Evolutionary conservation across 805 yeast genomes (phyloP).

Genomic region (Cyberlindnera euphorbiae): DNA sequence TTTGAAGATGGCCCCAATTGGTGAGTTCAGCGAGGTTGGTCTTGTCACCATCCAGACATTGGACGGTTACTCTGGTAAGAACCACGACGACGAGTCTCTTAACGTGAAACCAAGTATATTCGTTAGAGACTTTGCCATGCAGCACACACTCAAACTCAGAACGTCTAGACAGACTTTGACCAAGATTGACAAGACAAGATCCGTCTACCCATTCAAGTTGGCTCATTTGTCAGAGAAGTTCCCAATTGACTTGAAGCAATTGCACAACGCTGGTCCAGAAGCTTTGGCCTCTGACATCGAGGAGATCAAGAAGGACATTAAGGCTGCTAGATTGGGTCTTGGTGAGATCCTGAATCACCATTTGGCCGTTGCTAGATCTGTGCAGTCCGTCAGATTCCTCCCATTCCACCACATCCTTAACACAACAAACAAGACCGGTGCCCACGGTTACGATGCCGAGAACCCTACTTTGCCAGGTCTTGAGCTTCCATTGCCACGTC

Average conservation of each 20-base stretch:
- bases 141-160: constrained; percentile 70
- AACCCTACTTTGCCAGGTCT: constrained; percentile 67
- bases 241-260: constrained; percentile 46
- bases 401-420: constrained; percentile 65
- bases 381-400: constrained; percentile 65
- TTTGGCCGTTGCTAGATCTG: constrained; percentile 68
- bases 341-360: constrained; percentile 77
- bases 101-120: constrained; percentile 65
- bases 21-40: constrained; percentile 53
- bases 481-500: constrained; percentile 70
- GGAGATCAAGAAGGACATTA: constrained; percentile 49
- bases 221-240: constrained; percentile 60
- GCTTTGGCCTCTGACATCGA: constrained; percentile 32
- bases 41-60: constrained; percentile 62
- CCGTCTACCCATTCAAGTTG: constrained; percentile 91
- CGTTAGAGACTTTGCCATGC: constrained; percentile 82
- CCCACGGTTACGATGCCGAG: constrained; percentile 59
- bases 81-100: constrained; percentile 46
- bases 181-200: constrained; percentile 63
- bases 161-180: constrained; percentile 67
- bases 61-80: constrained; percentile 60
- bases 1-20: constrained; percentile 69
- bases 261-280: constrained; percentile 27
- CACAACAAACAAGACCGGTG: constrained; percentile 62
- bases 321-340: constrained; percentile 67